phyloP scores from a whole-genome alignment of 2,329 filamentous ascomycete genomes.

The Ascosphaera pollenicola region DNA sequence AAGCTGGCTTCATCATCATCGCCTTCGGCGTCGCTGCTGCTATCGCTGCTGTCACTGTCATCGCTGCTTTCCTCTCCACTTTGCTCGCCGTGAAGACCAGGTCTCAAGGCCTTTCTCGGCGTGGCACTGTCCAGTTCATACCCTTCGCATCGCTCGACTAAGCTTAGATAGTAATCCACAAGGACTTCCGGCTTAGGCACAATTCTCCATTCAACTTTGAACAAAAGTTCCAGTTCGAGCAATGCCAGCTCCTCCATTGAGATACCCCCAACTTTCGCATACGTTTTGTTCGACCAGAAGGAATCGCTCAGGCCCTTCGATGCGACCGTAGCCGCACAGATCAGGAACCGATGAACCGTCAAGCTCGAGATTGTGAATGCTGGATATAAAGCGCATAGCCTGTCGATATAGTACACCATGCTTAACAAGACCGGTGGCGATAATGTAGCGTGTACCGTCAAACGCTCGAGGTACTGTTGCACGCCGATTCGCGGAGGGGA shows the following conservation, averaged over 20 bases:
- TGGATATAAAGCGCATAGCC: constrained; percentile 73
- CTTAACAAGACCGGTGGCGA: constrained; percentile 85
- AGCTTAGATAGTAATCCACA: constrained; percentile 74
- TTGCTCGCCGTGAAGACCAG: neutral
- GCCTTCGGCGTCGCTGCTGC: neutral
- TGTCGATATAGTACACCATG: constrained; percentile 98
- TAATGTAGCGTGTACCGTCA: constrained; percentile 84
- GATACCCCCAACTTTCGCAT: constrained; percentile 82
- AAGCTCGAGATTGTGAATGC: constrained; percentile 92
- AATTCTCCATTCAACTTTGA: constrained; percentile 87
- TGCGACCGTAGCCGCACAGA: constrained; percentile 84
- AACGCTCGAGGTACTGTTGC: constrained; percentile 72
- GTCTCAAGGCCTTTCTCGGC: neutral
- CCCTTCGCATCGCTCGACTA: constrained; percentile 46
- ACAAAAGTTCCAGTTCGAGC: constrained; percentile 80
- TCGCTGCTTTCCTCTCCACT: neutral
- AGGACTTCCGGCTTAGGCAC: constrained; percentile 87
- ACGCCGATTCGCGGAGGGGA: constrained; percentile 84
- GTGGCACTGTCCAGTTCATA: constrained; percentile 27
- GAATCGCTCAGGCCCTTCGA: constrained; percentile 90
- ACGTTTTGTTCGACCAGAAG: constrained; percentile 97
- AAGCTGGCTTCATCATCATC: neutral
- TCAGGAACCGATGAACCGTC: constrained; percentile 92
- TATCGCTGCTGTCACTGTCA: neutral
- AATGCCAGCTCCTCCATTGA: constrained; percentile 74